These are phyloP conservation scores for Pilobolus umbonatus DNA, from an alignment of 192 early-diverging fungal species.

Conservation along the genomic window DNA sequence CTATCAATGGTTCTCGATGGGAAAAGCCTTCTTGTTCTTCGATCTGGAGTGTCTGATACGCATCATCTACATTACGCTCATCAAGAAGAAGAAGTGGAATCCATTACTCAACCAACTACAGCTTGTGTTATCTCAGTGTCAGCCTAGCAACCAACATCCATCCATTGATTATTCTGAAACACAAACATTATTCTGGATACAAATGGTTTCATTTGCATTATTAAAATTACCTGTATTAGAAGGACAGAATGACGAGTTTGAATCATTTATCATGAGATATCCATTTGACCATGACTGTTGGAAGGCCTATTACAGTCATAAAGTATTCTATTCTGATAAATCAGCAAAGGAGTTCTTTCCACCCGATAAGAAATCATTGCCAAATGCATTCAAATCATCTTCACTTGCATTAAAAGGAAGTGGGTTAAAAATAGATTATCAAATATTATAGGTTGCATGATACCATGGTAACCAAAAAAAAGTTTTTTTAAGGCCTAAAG, in stretches of 20 bases:
- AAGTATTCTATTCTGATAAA: slow-evolving; percentile 19
- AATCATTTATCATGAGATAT: slow-evolving; percentile 21
- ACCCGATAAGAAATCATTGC: slow-evolving; percentile 31
- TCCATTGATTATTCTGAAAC: slow-evolving; percentile 30
- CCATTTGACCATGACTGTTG: slow-evolving; percentile 25
- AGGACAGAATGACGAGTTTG: slow-evolving; percentile 23
- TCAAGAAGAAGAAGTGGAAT: slow-evolving; percentile 9
- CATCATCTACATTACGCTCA: slow-evolving; percentile 17
- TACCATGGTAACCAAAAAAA: not conserved
- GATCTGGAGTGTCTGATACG: slow-evolving; percentile 25
- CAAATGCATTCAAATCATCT: slow-evolving; percentile 34
- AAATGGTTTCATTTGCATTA: slow-evolving; percentile 28
- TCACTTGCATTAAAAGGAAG: slow-evolving; percentile 29
- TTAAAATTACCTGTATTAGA: slow-evolving; percentile 27
- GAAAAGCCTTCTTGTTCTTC: slow-evolving; percentile 22
- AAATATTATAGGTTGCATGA: slow-evolving; percentile 18
- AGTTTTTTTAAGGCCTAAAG: slow-evolving; percentile 5
- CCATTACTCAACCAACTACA: not conserved
- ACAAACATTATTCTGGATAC: slow-evolving; percentile 35
- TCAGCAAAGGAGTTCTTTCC: slow-evolving; percentile 21
- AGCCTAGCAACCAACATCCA: slow-evolving; percentile 4
- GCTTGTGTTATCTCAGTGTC: not conserved
- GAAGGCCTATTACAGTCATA: slow-evolving; percentile 26
- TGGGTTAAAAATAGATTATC: slow-evolving; percentile 31
- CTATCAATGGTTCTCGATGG: slow-evolving; percentile 14